A percentile compares a stretch with the other conserved stretches of the same genome.
These are phyloP conservation scores for Aaosphaeria pasadenensis DNA, from an alignment of 2,329 filamentous ascomycete species.

Conservation along the genomic window DNA sequence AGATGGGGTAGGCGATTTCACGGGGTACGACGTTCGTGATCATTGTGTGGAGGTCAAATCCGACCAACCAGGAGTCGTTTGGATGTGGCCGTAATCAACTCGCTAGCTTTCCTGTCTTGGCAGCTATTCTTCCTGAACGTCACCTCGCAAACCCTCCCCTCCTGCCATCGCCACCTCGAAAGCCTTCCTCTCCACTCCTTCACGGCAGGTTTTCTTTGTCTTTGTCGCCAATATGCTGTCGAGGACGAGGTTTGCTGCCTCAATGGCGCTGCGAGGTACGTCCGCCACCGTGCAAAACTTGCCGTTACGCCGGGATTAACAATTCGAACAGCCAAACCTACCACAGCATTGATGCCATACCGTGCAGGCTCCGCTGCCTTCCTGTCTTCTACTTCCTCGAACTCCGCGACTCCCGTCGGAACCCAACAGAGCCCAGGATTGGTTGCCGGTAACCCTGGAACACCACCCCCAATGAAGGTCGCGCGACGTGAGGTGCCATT, in stretches of 20 bases:
- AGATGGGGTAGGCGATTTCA: conserved; percentile 12
- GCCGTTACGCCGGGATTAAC: conserved; percentile 22
- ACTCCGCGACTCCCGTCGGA: conserved; percentile 51
- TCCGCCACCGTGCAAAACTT: conserved; percentile 8
- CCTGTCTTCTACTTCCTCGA: conserved; percentile 64
- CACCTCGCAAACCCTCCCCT: conserved; percentile 19
- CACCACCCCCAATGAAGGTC: conserved; percentile 52
- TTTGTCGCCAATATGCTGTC: conserved; percentile 47
- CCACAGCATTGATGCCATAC: conserved; percentile 60
- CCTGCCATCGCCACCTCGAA: conserved; percentile 31
- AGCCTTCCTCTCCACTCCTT: conserved; percentile 36
- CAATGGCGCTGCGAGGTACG: conserved; percentile 56
- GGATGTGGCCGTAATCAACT: conserved; percentile 10
- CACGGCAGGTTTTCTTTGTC: conserved; percentile 29
- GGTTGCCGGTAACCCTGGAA: conserved; percentile 53
- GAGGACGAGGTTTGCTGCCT: conserved; percentile 49
- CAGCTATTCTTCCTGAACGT: conserved; percentile 29
- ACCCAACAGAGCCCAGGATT: conserved; percentile 52
- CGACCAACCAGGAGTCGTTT: conserved; percentile 29
- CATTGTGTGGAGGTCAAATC: not conserved
- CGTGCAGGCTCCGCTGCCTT: conserved; percentile 59
- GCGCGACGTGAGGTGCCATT: conserved; percentile 69
- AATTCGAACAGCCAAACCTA: conserved; percentile 59
- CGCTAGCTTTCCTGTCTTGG: conserved; percentile 11
- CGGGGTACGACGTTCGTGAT: no score